Base-by-base conservation (phyloP, 495 filamentous ascomycete species). In the Daldinia decipiens region DNA sequence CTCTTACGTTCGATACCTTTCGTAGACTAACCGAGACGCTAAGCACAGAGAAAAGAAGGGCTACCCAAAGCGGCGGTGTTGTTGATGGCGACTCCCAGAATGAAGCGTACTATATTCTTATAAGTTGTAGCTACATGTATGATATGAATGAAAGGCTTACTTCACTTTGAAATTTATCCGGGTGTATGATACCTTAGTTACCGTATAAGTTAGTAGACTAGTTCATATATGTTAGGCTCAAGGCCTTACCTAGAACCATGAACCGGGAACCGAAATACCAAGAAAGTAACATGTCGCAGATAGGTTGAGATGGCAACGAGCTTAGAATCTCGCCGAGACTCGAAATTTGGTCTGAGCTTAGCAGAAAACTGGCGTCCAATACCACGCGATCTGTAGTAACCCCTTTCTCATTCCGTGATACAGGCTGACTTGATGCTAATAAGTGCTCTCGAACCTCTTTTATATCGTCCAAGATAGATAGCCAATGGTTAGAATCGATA, bases 271-370 rank as follows among this genome's bases (percentile, higher is more conserved):
- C n/a, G 40, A 45, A 45, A 21, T 17, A 45, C 40, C 40, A 45
- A 45, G 40, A 45, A 17, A 45, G 40, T n/a, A 45, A 17, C 40
- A 45, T 19, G 17, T 45, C 40, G 17, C 40, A 45, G 40, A 45
- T 45, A 1, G 40, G 40, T 45, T 45, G 40, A 2, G 40, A 21
- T 45, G 40, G 40, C 7, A 45, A 45, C 11, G 40, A 19, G 40
- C 40, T 45, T 3, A 19, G 40, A 45, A 45, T 45, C 17, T 45
- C 40, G n/a, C 21, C 40, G 17, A 45, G 40, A 8, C 40, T 45
- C 40, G n/a, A 45, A 45, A 17, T 21, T 9, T 45, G 40, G 40
- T 45, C 17, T 39, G 40, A 45, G 40, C 17, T 45, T 7, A 45
- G 6, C 5, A 45, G 17, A 21, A 45, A 45, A 45, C 40, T 45